Evolutionary conservation across 306 rosid species (phyloP), one percentile per base, ranked within the genome.

Genomic region (Vigna hirtella): DNA sequence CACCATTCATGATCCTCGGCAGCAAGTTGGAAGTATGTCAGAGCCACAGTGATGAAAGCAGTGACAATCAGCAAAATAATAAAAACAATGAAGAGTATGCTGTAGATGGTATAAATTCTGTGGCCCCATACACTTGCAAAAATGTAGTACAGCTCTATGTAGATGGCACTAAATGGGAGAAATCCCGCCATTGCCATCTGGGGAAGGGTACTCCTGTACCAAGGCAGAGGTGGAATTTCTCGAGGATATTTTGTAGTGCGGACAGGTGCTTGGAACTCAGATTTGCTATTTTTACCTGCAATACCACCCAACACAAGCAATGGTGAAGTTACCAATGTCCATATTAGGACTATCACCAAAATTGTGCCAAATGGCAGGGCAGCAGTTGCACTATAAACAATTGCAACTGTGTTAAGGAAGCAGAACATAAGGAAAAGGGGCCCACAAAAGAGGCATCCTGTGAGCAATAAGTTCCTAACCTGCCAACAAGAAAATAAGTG

Each of bases 1-100:
- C 98, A 94, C 98, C 98, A 94, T 87, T 86, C 97, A 82, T 94
- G 98, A 83, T 94, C 98, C 86, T 94, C 98, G n/a, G 98, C 97
- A 78, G 98, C 94, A 78, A 94, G 96, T 88, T 94, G 98, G 78
- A 94, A 94, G 87, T 94, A 94, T 57, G 98, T 94, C 93, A 94
- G 79, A 71, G 98, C 98, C 88, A 94, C 98, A 65, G 98, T 94
- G 79, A 92, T 94, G 79, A 94, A 94, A 81, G 98, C 98, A 66
- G 98, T 94, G 85, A 94, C 98, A 79, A 92, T 90, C 90, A 94
- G 77, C 77, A 94, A 96, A 84, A 94, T 94, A 68, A 94, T 88
- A 75, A 94, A 94, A 81, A 94, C 98, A 26, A 94, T 94, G 81
- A 92, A 94, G 52, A 94, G 90, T 79, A 94, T 92, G 88, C 98